Percentiles rank a stretch among this genome's conserved stretches.
Conservation (phyloP, 192 early-diverging fungal species). For the Podila verticillata region DNA sequence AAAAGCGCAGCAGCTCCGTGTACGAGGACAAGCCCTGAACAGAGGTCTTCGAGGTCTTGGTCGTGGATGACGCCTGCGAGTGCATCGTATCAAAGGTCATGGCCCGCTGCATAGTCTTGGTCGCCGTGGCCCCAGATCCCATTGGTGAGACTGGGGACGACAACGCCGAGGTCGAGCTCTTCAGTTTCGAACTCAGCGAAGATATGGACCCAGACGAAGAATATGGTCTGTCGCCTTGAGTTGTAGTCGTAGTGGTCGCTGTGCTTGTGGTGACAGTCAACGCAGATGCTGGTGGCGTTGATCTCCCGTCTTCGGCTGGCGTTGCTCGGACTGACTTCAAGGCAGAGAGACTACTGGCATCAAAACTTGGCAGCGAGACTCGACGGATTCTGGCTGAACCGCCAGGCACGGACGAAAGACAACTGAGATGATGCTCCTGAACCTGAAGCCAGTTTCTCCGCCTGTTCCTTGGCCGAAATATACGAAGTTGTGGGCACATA, state of each 20-base stretch:
- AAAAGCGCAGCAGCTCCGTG: constrained; percentile 42
- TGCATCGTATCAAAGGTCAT: constrained; percentile 40
- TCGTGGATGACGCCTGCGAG: constrained; percentile 19
- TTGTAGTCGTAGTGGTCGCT: background rate
- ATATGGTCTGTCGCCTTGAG: background rate
- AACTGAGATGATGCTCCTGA: background rate
- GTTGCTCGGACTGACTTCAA: constrained; percentile 25
- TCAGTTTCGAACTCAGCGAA: too few species aligned
- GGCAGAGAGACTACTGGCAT: constrained; percentile 30
- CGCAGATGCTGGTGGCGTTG: background rate
- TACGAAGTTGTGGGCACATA: constrained; percentile 8
- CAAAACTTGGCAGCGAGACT: constrained; percentile 39
- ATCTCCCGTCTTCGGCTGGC: background rate
- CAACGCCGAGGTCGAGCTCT: background rate
- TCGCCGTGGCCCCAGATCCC: background rate
- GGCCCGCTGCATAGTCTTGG: constrained; percentile 30
- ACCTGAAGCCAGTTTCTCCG: background rate
- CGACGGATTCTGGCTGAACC: constrained; percentile 12
- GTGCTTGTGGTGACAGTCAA: constrained; percentile 1
- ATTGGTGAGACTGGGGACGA: background rate
- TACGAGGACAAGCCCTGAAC: constrained; percentile 38
- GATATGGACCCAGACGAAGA: too few species aligned
- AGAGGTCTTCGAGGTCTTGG: constrained; percentile 26
- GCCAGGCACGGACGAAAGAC: background rate
- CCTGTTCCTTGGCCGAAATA: background rate